Percentiles rank a stretch among this genome's conserved stretches.
Evolutionary conservation across 257 asterid species (phyloP).

Genomic region (Solanum clarkiae): DNA sequence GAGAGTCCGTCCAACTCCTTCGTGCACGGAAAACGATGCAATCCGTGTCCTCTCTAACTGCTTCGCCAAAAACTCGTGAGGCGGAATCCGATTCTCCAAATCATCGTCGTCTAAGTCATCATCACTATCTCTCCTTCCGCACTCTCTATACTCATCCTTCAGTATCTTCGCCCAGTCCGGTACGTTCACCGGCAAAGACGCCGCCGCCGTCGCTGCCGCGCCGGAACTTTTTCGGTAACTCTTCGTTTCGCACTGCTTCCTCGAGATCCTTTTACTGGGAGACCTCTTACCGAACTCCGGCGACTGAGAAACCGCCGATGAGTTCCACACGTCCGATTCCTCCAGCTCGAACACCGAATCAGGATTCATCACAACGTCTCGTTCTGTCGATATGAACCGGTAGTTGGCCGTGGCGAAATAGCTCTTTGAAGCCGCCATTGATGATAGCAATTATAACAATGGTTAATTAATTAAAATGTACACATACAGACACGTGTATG

Average conservation of each 20-base stretch:
- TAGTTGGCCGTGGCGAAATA: constrained; percentile 2
- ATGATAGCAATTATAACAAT: neutral
- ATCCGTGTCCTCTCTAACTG: constrained; percentile 39
- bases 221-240: neutral
- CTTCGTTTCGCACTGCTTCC: neutral
- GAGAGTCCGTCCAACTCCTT: constrained; percentile 86
- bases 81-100: constrained; percentile 8
- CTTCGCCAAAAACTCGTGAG: constrained; percentile 30
- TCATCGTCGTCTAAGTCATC: neutral
- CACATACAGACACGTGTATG: neutral
- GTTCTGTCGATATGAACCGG: neutral
- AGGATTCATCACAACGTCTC: neutral
- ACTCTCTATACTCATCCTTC: constrained; percentile 15
- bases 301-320: neutral
- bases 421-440: constrained; percentile 13
- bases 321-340: constrained; percentile 19
- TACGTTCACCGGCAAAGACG: constrained; percentile 17
- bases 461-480: neutral
- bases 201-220: neutral
- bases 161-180: constrained; percentile 30
- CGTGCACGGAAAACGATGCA: constrained; percentile 84
- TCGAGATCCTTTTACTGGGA: neutral
- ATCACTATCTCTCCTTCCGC: constrained; percentile 1
- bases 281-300: neutral
- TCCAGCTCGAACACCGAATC: constrained; percentile 10